These are phyloP conservation scores for Epichloe gansuensis DNA, from an alignment of 2,329 filamentous ascomycete genomes.

Conservation along the genomic window DNA sequence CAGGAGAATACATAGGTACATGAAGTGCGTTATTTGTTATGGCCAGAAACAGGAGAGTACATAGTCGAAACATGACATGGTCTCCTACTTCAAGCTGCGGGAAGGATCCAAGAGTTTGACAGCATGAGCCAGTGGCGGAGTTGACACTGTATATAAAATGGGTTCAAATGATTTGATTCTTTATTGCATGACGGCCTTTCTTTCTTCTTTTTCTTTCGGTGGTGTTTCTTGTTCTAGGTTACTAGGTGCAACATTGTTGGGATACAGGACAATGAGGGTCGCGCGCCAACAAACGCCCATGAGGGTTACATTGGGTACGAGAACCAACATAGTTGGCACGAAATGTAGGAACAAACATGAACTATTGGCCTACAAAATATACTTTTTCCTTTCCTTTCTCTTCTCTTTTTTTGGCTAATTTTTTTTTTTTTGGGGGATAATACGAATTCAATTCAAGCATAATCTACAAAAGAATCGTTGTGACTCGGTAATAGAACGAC, in stretches of 20 bases:
- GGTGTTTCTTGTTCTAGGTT: no score
- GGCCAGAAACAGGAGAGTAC: constrained; percentile 26
- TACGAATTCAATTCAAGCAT: no score
- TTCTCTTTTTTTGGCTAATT: not conserved
- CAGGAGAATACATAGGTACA: constrained; percentile 27
- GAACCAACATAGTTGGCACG: no score
- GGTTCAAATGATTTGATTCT: not conserved
- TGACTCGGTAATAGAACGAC: no score
- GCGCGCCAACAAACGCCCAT: no score
- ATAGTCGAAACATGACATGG: not conserved
- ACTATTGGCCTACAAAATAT: not conserved
- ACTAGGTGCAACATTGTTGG: no score
- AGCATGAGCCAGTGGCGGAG: not conserved
- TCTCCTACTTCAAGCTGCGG: not conserved
- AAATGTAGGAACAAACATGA: no score
- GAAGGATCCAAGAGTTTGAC: not conserved
- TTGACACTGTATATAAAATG: not conserved
- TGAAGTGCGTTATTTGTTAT: constrained; percentile 30
- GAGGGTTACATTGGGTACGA: no score
- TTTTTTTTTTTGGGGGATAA: not conserved
- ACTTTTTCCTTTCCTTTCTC: not conserved
- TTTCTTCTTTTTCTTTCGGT: not conserved
- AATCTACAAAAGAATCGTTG: no score
- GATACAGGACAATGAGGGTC: no score
- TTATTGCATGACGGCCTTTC: not conserved